A percentile compares a stretch with the other conserved stretches of the same genome.
These are phyloP conservation scores for Butyriboletus loyo DNA, from an alignment of 768 basidiomycete genomes.

Conservation along the genomic window DNA sequence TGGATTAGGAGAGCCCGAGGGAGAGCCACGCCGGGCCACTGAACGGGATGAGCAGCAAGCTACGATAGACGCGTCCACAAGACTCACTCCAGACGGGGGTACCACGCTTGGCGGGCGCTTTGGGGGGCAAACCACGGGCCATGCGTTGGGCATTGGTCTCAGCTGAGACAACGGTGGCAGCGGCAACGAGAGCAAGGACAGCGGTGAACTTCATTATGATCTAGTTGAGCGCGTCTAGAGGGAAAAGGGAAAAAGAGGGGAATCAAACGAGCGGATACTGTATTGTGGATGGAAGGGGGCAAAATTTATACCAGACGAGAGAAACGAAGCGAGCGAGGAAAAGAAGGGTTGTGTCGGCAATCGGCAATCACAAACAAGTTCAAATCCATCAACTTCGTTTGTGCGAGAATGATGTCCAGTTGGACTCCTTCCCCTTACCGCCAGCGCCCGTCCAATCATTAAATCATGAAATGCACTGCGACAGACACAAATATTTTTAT, in stretches of 20 bases:
- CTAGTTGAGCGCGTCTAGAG: background rate
- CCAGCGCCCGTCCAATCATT: background rate
- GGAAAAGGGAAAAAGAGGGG: background rate
- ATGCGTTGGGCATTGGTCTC: constrained; percentile 54
- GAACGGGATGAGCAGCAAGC: background rate
- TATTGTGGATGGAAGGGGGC: background rate
- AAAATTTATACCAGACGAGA: constrained; percentile 9
- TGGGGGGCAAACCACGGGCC: constrained; percentile 51
- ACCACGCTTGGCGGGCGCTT: constrained; percentile 38
- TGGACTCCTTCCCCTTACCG: background rate
- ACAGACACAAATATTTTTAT: no score
- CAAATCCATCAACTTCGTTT: background rate
- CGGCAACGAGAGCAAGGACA: constrained; percentile 37
- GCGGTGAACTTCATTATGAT: constrained; percentile 29
- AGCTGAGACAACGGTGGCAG: constrained; percentile 37
- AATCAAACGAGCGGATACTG: background rate
- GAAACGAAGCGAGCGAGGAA: background rate
- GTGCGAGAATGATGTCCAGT: background rate
- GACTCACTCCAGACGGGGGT: constrained; percentile 35
- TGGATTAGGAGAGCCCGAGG: constrained; percentile 33
- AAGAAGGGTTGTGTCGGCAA: constrained; percentile 17
- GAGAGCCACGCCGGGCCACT: constrained; percentile 37
- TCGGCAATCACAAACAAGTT: background rate
- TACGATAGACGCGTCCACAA: background rate
- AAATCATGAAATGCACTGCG: background rate